Evolutionary conservation across 202 grass and related monocot species (phyloP), one percentile per base, ranked within the genome.

Genomic region (Zoysia matrella): DNA sequence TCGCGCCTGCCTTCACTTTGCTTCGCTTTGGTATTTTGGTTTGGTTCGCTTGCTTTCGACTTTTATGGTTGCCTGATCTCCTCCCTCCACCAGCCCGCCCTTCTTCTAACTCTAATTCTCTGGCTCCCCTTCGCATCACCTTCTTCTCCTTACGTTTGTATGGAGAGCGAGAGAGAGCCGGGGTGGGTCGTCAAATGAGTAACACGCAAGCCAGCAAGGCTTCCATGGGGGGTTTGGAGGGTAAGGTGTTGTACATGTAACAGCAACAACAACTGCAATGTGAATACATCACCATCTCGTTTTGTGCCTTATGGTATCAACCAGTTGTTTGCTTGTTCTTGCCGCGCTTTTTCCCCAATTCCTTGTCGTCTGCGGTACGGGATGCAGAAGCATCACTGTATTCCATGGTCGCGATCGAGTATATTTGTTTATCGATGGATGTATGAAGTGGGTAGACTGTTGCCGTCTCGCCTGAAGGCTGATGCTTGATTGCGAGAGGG

Each of bases 21-120:
- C 84, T 87, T 90, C 51, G 65, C 84, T 76, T 90, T 76, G 84
- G 65, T 84, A 84, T 90, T 90, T 90, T 87, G 84, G 84, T 87
- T 80, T 67, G 88, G 88, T 79, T 86, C 63, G 88, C 84, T 80
- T 86, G 80, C 88, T 86, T 86, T 80, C 88, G 83, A 86, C 84
- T 83, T 90, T 86, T 90, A 75, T 90, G 71, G 84, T 80, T 90
- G 80, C 65, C 7, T 13, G 70, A 80, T 87, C 65, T 86, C 88
- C 46, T 39, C 80, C 61, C 65, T 14, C 55, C 80, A 90, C 74
- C 84, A 86, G 69, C 80, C 77, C 77, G 22, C 22, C 22, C 22
- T 30, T 30, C 22, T 30, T 30, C 22, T 30, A 30, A 30, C 22
- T 30, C 22, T 30, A 30, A 30, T 30, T 30, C 22, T 30, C 22